These are phyloP conservation scores for Nematocida sp. DNA, from an alignment of 371 early-diverging fungal genomes.

Conservation along the genomic window DNA sequence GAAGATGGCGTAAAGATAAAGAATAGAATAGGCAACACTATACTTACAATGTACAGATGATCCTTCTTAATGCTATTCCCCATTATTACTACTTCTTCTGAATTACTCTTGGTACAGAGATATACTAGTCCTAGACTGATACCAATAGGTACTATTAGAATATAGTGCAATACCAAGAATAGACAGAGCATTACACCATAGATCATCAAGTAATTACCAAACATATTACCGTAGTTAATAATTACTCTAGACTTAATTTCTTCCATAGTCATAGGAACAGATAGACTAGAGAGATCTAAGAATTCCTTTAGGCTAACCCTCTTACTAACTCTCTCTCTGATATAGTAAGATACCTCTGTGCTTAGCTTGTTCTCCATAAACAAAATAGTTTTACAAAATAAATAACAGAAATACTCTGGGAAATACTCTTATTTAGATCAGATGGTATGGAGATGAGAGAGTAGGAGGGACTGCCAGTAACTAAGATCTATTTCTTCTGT, in stretches of 20 bases:
- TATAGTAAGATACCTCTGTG: slow-evolving; percentile 27
- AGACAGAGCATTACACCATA: slow-evolving; percentile 17
- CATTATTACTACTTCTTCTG: slow-evolving; percentile 5
- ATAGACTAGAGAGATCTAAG: neutral
- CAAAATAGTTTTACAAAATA: slow-evolving; percentile 8
- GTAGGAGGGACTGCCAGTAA: no score
- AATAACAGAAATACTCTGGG: neutral
- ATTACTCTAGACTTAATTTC: slow-evolving; percentile 26
- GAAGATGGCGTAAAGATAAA: slow-evolving; percentile 32
- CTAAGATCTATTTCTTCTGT: slow-evolving; percentile 4
- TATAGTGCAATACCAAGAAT: slow-evolving; percentile 20
- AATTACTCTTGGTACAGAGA: neutral
- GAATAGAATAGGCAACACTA: slow-evolving; percentile 21
- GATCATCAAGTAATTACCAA: slow-evolving; percentile 30
- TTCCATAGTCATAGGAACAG: slow-evolving; percentile 28
- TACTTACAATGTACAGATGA: slow-evolving; percentile 16
- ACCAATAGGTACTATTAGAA: slow-evolving; percentile 27
- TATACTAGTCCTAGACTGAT: slow-evolving; percentile 12
- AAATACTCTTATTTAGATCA: neutral
- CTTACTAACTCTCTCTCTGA: slow-evolving; percentile 26
- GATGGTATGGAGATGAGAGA: neutral
- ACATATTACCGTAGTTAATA: slow-evolving; percentile 31
- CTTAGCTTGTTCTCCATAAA: slow-evolving; percentile 14
- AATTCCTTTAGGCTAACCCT: slow-evolving; percentile 29
- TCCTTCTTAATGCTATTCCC: slow-evolving; percentile 4